Percentiles rank a stretch among this genome's conserved stretches.
These are phyloP conservation scores for Cordia subcordata DNA, from an alignment of 257 asterid genomes.

Conservation along the genomic window DNA sequence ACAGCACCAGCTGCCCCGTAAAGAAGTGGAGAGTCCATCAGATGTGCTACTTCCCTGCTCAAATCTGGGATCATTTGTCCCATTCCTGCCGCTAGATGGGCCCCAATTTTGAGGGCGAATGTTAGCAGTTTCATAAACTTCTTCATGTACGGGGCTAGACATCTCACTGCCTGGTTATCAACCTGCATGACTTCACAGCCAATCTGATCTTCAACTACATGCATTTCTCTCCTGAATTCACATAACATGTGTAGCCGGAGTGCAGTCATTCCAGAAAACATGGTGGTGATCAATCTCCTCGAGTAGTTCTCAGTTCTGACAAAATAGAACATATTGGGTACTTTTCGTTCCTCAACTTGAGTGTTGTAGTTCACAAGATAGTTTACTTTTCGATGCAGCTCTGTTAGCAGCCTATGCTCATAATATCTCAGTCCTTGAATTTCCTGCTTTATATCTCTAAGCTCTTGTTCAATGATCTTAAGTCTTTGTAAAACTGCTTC, in stretches of 20 bases:
- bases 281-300: constrained; percentile 63
- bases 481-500: constrained; percentile 71
- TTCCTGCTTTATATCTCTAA: constrained; percentile 78
- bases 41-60: constrained; percentile 69
- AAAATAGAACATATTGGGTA: constrained; percentile 75
- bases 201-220: constrained; percentile 74
- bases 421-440: constrained; percentile 82
- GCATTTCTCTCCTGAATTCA: constrained; percentile 72
- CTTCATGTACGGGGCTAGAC: constrained; percentile 65
- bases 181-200: constrained; percentile 85
- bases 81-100: constrained; percentile 90
- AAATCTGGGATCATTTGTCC: constrained; percentile 90
- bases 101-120: constrained; percentile 87
- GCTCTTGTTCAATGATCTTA: constrained; percentile 82
- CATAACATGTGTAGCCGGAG: constrained; percentile 77
- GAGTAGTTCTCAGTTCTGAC: constrained; percentile 71
- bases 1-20: constrained; percentile 71
- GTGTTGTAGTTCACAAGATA: constrained; percentile 63
- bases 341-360: constrained; percentile 73
- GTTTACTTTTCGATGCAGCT: constrained; percentile 67
- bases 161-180: constrained; percentile 60
- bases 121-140: constrained; percentile 75
- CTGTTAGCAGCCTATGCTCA: constrained; percentile 65
- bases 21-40: constrained; percentile 50
- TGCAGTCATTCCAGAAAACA: constrained; percentile 73